These are phyloP conservation scores for Neofusicoccum cordaticola DNA, from an alignment of 2,329 filamentous ascomycete genomes.

Conservation along the genomic window DNA sequence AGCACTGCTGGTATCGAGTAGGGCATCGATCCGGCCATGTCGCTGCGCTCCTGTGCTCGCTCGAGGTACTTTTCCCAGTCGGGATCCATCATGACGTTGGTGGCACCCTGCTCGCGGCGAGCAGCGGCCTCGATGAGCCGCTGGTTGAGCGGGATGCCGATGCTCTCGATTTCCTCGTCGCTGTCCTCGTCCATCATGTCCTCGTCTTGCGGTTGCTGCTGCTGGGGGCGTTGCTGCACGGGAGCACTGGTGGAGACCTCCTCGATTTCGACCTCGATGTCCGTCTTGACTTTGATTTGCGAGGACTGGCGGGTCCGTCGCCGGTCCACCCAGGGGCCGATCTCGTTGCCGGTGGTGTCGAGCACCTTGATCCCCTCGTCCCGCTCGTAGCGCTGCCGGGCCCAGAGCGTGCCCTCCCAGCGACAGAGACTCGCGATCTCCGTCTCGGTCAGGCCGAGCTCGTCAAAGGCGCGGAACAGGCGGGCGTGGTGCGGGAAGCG, in stretches of 20 bases:
- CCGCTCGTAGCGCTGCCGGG: constrained; percentile 73
- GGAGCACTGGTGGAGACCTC: constrained; percentile 16
- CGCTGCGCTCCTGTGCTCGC: constrained; percentile 35
- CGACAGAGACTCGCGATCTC: constrained; percentile 73
- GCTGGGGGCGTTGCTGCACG: constrained; percentile 22
- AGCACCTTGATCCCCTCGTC: constrained; percentile 68
- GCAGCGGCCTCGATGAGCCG: constrained; percentile 64
- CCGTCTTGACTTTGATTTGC: constrained; percentile 42
- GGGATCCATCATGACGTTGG: constrained; percentile 62
- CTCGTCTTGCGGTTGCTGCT: constrained; percentile 22
- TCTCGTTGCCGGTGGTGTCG: constrained; percentile 70
- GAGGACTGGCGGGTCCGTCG: constrained; percentile 18
- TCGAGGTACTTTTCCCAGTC: constrained; percentile 76
- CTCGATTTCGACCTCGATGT: constrained; percentile 41
- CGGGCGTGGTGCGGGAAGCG: constrained; percentile 74
- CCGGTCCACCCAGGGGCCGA: constrained; percentile 59
- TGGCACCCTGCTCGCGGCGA: constrained; percentile 57
- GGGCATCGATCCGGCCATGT: background rate
- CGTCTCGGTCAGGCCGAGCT: constrained; percentile 62
- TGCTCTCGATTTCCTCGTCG: constrained; percentile 53
- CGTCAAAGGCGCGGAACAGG: constrained; percentile 73
- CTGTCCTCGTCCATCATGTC: constrained; percentile 38
- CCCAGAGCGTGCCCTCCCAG: constrained; percentile 83
- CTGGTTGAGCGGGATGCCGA: constrained; percentile 60
- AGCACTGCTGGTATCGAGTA: constrained; percentile 14